Percentiles rank a stretch among this genome's conserved stretches.
Evolutionary conservation across 352 stramenopile genomes (phyloP).

Genomic region (Globisporangium cederbergense): DNA sequence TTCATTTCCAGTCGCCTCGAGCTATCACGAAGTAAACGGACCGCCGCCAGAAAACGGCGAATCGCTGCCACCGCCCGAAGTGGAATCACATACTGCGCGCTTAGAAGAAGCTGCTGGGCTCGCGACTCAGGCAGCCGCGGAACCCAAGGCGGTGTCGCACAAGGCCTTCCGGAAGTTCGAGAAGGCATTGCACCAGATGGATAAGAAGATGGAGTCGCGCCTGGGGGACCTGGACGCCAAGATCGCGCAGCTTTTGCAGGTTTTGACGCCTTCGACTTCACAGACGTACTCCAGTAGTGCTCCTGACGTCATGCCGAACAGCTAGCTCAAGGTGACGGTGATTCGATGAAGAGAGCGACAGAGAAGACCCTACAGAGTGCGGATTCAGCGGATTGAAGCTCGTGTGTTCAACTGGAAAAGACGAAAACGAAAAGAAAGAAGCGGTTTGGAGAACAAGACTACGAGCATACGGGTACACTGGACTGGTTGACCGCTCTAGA

Average conservation of each 20-base stretch:
- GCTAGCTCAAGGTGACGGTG: background rate
- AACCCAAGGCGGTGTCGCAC: conserved; percentile 13
- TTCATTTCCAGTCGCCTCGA: background rate
- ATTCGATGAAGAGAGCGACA: background rate
- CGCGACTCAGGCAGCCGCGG: conserved; percentile 18
- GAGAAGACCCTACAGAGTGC: background rate
- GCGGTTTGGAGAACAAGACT: no score
- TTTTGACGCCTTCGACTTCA: background rate
- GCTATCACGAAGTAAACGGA: no score
- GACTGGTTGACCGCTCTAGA: no score
- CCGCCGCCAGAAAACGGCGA: background rate
- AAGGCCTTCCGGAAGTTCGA: conserved; percentile 6
- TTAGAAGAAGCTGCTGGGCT: background rate
- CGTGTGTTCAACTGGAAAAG: no score
- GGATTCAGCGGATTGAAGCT: background rate
- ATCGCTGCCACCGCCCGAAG: background rate
- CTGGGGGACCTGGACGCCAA: conserved; percentile 28
- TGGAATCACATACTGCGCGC: background rate
- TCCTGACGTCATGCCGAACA: background rate
- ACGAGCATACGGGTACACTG: no score
- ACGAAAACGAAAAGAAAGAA: no score
- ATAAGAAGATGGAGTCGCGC: conserved; percentile 29
- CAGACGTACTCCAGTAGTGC: background rate
- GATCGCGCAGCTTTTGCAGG: conserved; percentile 27
- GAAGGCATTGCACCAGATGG: conserved; percentile 26